phyloP scores from a whole-genome alignment of 2,329 filamentous ascomycete species.

The Cercospora berteroae region DNA sequence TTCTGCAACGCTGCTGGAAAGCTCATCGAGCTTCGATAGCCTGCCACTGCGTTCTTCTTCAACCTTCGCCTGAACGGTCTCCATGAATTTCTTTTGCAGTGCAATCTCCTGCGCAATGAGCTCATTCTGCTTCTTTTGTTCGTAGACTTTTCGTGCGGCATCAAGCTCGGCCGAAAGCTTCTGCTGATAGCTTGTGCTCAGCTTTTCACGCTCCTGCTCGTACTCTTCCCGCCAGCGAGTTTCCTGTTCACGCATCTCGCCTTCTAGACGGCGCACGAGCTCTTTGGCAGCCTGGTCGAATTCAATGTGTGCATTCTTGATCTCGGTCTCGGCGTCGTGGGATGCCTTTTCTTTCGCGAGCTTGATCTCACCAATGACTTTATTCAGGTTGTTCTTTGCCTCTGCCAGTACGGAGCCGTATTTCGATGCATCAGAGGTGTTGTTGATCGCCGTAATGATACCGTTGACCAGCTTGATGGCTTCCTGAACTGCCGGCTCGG shows the following conservation, averaged over 20 bases:
- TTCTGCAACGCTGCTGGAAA: slow-evolving; percentile 73
- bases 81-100: slow-evolving; percentile 79
- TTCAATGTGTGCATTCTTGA: slow-evolving; percentile 67
- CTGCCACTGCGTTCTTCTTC: slow-evolving; percentile 85
- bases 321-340: slow-evolving; percentile 70
- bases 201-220: slow-evolving; percentile 77
- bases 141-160: slow-evolving; percentile 73
- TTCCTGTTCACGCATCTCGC: slow-evolving; percentile 77
- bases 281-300: slow-evolving; percentile 86
- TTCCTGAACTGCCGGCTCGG: slow-evolving; percentile 87
- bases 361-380: slow-evolving; percentile 75
- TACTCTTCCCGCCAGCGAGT: slow-evolving; percentile 83
- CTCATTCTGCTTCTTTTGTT: slow-evolving; percentile 78
- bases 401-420: slow-evolving; percentile 77
- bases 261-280: slow-evolving; percentile 83
- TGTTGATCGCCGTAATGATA: slow-evolving; percentile 89
- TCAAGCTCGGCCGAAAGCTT: slow-evolving; percentile 77
- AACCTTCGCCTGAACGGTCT: slow-evolving; percentile 74
- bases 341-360: slow-evolving; percentile 68
- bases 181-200: slow-evolving; percentile 74
- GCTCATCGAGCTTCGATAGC: slow-evolving; percentile 78
- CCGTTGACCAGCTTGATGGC: slow-evolving; percentile 94
- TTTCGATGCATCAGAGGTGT: slow-evolving; percentile 72
- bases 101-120: slow-evolving; percentile 87
- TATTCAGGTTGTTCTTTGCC: slow-evolving; percentile 78